Evolutionary conservation across 2,329 filamentous ascomycete species (phyloP), one percentile per base, ranked within the genome.

Genomic region (Chrysosporium keratinophilum): DNA sequence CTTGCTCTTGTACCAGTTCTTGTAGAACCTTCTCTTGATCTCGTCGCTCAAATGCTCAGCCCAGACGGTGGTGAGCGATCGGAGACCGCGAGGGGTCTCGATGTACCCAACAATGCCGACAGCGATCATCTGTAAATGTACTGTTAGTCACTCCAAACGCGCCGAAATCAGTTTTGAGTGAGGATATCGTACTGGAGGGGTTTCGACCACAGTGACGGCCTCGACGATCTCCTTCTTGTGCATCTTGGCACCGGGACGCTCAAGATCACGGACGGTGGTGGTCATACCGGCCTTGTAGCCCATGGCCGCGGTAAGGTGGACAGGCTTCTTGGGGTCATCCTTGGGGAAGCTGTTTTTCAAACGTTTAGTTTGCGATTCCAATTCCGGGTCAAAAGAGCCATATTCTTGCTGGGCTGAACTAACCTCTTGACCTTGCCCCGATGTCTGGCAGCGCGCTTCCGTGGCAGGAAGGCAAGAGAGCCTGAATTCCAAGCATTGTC

Each of bases 1-100:
- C 90, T 98, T 98, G 83, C 84, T 89, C 87, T 95, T 95, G 87
- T 98, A 98, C 93, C 93, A 98, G 87, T 98, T 98, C 89, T 97
- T 97, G 88, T 98, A 98, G 88, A 98, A 98, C 74, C 93, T 88
- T 71, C 93, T 88, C 86, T 95, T 95, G 77, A 98, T 74, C 80
- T 97, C 93, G 77, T 98, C 93, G 78, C 87, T 88, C 77, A 98
- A 78, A 77, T 98, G 93, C 84, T 97, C 93, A 72, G 93, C 93
- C 93, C 93, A 98, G 74, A 98, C 88, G 73, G 93, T 97, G 75
- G 90, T 96, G 77, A 98, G 89, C 65, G 93, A 98, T 76, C 93
- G 91, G 71, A 98, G 89, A 79, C 93, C 93, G 71, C 93, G 93
- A 76, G 93, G 93, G 73, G 93, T 98, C 83, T 98, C 93, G 78